Base-by-base conservation (phyloP, 495 filamentous ascomycete genomes). In the Aspergillus sclerotiicarbonarius region DNA sequence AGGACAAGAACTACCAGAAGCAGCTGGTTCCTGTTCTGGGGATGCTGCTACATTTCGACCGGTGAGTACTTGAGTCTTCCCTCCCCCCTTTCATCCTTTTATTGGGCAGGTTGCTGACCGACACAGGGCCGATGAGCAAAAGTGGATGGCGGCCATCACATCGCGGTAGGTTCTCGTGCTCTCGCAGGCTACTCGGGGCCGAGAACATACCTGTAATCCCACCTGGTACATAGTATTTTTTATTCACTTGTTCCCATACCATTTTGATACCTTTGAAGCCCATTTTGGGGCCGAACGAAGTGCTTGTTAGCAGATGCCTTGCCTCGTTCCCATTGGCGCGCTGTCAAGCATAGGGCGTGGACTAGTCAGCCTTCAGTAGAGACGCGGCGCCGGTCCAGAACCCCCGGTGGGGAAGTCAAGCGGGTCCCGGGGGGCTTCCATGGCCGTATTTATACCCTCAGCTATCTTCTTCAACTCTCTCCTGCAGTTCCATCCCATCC, bases 11-110 rank as follows among this genome's bases (percentile, higher is more conserved):
- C 69, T 83, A 91, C 58, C 89, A 96, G 70, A 84, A 87, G 67
- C 92, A 96, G 78, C 79, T 98, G 51, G 88, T 98, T 21, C 94
- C 93, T 13, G 92, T 96, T 12, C 70, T 98, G 49, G 91, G 90
- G 48, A 92, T 90, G 84, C 73, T 98, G 64, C 80, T 98, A 58
- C 88, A 90, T 71, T 96, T 98, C 75, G 90, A 97, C 68, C 84
- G 86, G 90, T 95, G 73, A 71, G 90, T 65, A 21, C n/a, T n/a
- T n/a, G n/a, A n/a, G n/a, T n/a, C n/a, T n/a, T n/a, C n/a, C n/a
- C n/a, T 16, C 10, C 31, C 31, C 31, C 31, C 10, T 33, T 33
- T 33, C 31, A 33, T 33, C 5, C 31, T 33, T 10, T 33, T 10
- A 25, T 16, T 21, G 21, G 21, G 35, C 32, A 55, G 56, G 64